Percentiles rank a stretch among this genome's conserved stretches.
Evolutionary conservation across 2,329 filamentous ascomycete species (phyloP).

Genomic region (Cladosporium sp.): DNA sequence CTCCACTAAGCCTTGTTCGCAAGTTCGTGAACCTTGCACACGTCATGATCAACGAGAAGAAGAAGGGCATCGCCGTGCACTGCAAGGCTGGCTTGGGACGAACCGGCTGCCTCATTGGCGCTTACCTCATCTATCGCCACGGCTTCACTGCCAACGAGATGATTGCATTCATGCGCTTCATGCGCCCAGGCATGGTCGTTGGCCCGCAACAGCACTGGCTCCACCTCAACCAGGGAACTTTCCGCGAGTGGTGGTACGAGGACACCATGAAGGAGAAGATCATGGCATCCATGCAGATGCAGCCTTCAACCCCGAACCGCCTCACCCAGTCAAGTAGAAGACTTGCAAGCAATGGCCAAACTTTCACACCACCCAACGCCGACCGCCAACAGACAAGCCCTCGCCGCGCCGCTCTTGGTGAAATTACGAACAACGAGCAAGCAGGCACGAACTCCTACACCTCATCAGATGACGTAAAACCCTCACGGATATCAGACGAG

Average conservation of each 20-base stretch:
- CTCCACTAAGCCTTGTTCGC: conserved; percentile 78
- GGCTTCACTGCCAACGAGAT: conserved; percentile 82
- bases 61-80: conserved; percentile 92
- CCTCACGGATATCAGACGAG: conserved; percentile 70
- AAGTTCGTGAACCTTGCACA: conserved; percentile 94
- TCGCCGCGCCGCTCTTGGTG: conserved; percentile 78
- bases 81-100: conserved; percentile 96
- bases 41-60: conserved; percentile 84
- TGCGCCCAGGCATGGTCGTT: conserved; percentile 98
- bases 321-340: conserved; percentile 45
- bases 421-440: conserved; percentile 77
- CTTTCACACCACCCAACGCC: conserved; percentile 79
- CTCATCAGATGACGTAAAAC: conserved; percentile 25
- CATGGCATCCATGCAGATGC: conserved; percentile 49
- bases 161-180: conserved; percentile 98
- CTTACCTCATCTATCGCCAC: conserved; percentile 94
- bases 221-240: conserved; percentile 91
- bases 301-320: conserved; percentile 52
- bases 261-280: conserved; percentile 76
- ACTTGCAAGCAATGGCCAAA: conserved; percentile 60
- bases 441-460: conserved; percentile 37
- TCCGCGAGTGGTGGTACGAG: conserved; percentile 96
- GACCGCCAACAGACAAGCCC: conserved; percentile 53
- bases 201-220: conserved; percentile 98
- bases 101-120: conserved; percentile 93